Evolutionary conservation across 805 yeast species (phyloP).

Genomic region (Kuraishia hungarica): DNA sequence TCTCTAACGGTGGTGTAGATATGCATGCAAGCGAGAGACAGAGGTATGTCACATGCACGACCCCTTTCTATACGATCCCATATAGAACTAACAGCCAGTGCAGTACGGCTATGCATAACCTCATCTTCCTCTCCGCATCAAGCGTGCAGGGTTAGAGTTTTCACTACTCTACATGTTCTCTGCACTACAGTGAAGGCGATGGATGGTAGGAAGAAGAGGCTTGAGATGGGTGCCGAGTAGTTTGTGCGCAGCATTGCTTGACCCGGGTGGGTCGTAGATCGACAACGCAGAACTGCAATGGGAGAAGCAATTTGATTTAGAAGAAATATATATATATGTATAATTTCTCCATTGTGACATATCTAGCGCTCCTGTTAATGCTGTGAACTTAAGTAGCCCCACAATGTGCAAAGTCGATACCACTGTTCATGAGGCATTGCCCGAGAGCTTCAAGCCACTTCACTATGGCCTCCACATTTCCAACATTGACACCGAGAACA

Average conservation of each 20-base stretch:
- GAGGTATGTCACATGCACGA: background rate
- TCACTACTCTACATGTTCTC: background rate
- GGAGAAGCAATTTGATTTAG: background rate
- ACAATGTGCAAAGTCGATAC: conserved; percentile 11
- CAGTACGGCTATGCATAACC: background rate
- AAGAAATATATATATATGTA: background rate
- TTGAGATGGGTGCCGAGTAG: background rate
- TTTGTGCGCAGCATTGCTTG: no score
- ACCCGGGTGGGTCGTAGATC: no score
- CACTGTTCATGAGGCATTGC: conserved; percentile 39
- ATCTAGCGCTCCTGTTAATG: no score
- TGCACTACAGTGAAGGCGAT: background rate
- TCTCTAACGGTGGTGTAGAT: no score
- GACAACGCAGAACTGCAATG: no score
- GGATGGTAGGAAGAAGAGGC: background rate
- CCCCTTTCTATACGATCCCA: background rate
- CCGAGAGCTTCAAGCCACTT: conserved; percentile 51
- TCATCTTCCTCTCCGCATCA: background rate
- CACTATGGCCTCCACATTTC: conserved; percentile 59
- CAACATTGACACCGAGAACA: conserved; percentile 46
- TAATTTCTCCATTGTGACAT: no score
- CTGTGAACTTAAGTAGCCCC: no score
- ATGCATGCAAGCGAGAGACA: background rate
- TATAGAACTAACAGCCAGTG: background rate
- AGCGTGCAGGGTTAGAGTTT: background rate